phyloP scores from a whole-genome alignment of 495 filamentous ascomycete species.

The Xylaria bambusicola region DNA sequence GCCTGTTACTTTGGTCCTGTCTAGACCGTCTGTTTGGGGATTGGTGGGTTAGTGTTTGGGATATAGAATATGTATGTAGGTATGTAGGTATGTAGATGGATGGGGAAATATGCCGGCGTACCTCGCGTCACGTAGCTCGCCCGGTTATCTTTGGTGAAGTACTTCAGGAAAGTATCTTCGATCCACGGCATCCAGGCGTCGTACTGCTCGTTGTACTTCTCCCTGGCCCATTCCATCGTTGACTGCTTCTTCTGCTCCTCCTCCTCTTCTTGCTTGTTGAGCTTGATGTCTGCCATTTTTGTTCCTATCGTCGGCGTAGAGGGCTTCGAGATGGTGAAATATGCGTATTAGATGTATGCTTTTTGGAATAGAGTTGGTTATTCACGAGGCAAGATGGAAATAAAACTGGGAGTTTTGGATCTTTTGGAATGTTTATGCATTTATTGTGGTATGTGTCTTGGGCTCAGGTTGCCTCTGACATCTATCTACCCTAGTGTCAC shows the following conservation, averaged over 20 bases:
- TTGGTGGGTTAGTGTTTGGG: too few relatives aligned
- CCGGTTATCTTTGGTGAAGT: conserved; percentile 75
- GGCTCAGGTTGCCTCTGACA: neutral
- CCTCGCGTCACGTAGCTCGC: conserved; percentile 64
- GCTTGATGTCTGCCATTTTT: neutral
- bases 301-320: too few relatives aligned
- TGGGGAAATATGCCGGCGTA: conserved; percentile 24
- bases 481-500: too few relatives aligned
- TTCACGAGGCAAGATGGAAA: too few relatives aligned
- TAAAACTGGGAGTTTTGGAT: too few relatives aligned
- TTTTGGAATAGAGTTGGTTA: too few relatives aligned
- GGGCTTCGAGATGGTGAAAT: too few relatives aligned
- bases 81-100: neutral
- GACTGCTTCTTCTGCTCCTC: conserved; percentile 3
- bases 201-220: conserved; percentile 65
- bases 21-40: conserved; percentile 55
- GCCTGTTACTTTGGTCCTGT: conserved; percentile 66
- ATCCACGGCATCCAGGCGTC: conserved; percentile 76
- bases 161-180: conserved; percentile 68
- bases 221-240: conserved; percentile 55
- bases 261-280: neutral
- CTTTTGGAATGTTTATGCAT: neutral
- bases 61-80: too few relatives aligned
- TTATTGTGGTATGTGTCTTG: too few relatives aligned
- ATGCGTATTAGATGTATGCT: too few relatives aligned